Evolutionary conservation across 495 filamentous ascomycete species (phyloP).

Genomic region (Penicillium turbatum): DNA sequence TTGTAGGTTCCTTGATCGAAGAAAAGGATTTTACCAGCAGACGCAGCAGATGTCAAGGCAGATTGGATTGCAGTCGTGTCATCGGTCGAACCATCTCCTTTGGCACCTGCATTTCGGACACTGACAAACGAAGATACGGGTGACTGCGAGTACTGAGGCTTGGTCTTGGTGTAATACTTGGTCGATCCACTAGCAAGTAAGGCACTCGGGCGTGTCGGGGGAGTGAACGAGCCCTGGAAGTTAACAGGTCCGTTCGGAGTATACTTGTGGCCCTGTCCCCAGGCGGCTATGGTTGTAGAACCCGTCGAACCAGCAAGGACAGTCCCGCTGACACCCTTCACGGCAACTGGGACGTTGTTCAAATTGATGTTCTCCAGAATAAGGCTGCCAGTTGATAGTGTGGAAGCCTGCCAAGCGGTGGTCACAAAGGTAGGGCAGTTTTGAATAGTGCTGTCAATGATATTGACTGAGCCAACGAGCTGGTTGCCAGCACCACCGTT

Average conservation of each 20-base stretch:
- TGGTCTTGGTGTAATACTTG: slow-evolving; percentile 47
- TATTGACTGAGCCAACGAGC: slow-evolving; percentile 45
- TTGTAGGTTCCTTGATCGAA: slow-evolving; percentile 48
- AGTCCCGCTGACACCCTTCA: slow-evolving; percentile 50
- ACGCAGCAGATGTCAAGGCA: slow-evolving; percentile 38
- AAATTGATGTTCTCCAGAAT: slow-evolving; percentile 67
- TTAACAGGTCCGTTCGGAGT: slow-evolving; percentile 36
- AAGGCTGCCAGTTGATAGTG: slow-evolving; percentile 48
- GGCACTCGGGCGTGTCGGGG: slow-evolving; percentile 33
- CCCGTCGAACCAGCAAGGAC: slow-evolving; percentile 56
- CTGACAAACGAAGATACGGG: slow-evolving; percentile 54
- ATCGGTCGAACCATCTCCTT: slow-evolving; percentile 67
- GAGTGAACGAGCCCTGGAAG: slow-evolving; percentile 39
- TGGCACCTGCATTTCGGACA: slow-evolving; percentile 54
- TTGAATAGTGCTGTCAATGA: slow-evolving; percentile 55
- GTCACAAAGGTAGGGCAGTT: slow-evolving; percentile 61
- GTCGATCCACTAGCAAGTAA: slow-evolving; percentile 36
- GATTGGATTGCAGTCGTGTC: slow-evolving; percentile 53
- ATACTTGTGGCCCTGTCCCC: slow-evolving; percentile 54
- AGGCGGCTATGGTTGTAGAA: slow-evolving; percentile 49
- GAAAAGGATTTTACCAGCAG: slow-evolving; percentile 43
- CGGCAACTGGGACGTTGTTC: slow-evolving; percentile 54
- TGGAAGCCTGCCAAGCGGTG: slow-evolving; percentile 45
- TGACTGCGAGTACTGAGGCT: slow-evolving; percentile 52
- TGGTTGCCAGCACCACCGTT: slow-evolving; percentile 33